These are phyloP conservation scores for Cystoderma amianthinum DNA, from an alignment of 768 basidiomycete genomes.

Conservation along the genomic window DNA sequence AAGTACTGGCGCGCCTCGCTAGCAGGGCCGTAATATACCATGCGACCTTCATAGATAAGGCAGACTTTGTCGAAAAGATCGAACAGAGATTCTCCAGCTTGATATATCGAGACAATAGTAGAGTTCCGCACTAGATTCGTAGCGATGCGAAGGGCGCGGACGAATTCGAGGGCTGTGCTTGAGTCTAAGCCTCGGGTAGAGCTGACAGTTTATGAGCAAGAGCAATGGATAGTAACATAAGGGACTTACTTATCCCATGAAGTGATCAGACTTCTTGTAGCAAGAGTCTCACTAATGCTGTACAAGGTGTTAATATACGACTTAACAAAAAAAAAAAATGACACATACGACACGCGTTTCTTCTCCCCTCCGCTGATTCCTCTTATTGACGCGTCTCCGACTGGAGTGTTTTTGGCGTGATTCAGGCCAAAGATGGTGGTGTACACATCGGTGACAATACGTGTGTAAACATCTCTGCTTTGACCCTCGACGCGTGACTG, in stretches of 20 bases:
- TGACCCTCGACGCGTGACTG: conserved; percentile 35
- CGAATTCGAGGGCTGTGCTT: conserved; percentile 70
- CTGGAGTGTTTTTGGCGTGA: conserved; percentile 63
- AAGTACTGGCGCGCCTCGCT: conserved; percentile 66
- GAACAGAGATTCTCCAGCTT: conserved; percentile 69
- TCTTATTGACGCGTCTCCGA: conserved; percentile 72
- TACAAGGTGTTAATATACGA: neutral
- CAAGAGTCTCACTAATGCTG: conserved; percentile 47
- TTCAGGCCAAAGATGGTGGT: conserved; percentile 70
- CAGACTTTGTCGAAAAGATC: conserved; percentile 66
- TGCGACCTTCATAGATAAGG: conserved; percentile 67
- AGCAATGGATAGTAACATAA: neutral
- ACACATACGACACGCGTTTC: conserved; percentile 64
- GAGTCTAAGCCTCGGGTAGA: conserved; percentile 61
- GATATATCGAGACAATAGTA: conserved; percentile 79
- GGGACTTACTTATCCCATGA: conserved; percentile 71
- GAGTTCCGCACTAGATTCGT: conserved; percentile 49
- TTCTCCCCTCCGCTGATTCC: conserved; percentile 76
- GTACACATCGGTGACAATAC: conserved; percentile 46
- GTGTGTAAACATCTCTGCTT: conserved; percentile 34
- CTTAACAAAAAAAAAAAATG: neutral
- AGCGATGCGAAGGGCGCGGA: conserved; percentile 55
- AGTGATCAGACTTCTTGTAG: conserved; percentile 51
- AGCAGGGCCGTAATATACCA: conserved; percentile 74
- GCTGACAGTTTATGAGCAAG: conserved; percentile 27